phyloP scores from a whole-genome alignment of 805 yeast species.

The Lipomyces spencermartinsiae region DNA sequence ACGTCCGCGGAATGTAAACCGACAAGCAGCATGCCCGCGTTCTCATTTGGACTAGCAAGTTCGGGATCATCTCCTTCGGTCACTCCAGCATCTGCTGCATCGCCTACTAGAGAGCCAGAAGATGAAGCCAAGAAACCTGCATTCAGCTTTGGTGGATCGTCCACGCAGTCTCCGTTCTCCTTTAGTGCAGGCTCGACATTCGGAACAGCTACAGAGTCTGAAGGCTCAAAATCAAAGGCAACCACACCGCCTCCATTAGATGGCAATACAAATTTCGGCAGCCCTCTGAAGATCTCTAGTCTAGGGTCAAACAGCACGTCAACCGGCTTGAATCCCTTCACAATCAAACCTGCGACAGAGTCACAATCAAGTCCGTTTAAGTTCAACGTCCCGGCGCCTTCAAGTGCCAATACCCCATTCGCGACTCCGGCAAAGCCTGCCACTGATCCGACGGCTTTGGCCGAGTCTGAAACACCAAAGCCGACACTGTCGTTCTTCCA shows the following conservation, averaged over 20 bases:
- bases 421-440: constrained; percentile 4
- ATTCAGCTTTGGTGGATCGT: constrained; percentile 9
- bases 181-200: constrained; percentile 8
- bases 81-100: neutral
- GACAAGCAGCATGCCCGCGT: constrained; percentile 1
- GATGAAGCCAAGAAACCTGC: constrained; percentile 9
- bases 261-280: constrained; percentile 11
- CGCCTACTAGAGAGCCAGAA: constrained; percentile 5
- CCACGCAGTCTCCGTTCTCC: constrained; percentile 1
- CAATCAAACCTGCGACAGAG: neutral
- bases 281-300: constrained; percentile 29
- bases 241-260: constrained; percentile 25
- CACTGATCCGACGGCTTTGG: neutral
- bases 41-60: constrained; percentile 11
- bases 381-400: constrained; percentile 29
- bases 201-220: neutral
- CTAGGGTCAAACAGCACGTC: constrained; percentile 17
- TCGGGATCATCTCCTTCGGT: neutral
- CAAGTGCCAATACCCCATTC: constrained; percentile 10
- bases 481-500: constrained; percentile 24
- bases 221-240: neutral
- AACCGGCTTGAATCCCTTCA: constrained; percentile 6
- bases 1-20: neutral
- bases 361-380: constrained; percentile 23
- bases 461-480: constrained; percentile 13